Percentiles rank a stretch among this genome's conserved stretches.
Evolutionary conservation across 768 basidiomycete species (phyloP).

Genomic region (Naganishia onofrii): DNA sequence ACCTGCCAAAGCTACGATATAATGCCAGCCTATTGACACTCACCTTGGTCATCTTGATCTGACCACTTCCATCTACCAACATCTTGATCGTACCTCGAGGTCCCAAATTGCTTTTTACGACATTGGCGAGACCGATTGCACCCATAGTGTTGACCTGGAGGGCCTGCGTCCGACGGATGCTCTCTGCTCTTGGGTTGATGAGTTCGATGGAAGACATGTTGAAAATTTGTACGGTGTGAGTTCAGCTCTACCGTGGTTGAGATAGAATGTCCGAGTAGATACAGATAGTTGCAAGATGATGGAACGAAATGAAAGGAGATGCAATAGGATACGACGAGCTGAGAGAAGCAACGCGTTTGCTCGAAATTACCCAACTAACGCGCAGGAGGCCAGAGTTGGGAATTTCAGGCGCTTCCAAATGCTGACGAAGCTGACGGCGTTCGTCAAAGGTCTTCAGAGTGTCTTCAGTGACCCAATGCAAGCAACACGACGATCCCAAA

Average conservation of each 20-base stretch:
- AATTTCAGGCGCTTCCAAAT: no score
- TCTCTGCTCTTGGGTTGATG: slow-evolving; percentile 95
- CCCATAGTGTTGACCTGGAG: slow-evolving; percentile 74
- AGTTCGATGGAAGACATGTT: slow-evolving; percentile 64
- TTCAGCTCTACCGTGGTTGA: neutral
- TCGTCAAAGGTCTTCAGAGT: no score
- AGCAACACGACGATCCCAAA: no score
- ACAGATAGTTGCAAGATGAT: slow-evolving; percentile 1
- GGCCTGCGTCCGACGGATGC: slow-evolving; percentile 81
- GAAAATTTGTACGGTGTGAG: neutral
- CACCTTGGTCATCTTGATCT: slow-evolving; percentile 98
- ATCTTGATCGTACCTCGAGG: slow-evolving; percentile 98
- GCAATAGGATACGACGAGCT: neutral
- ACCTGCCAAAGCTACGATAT: no score
- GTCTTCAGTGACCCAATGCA: no score
- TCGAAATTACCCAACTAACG: slow-evolving; percentile 1
- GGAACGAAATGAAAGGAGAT: neutral
- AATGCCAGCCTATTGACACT: no score
- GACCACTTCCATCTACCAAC: slow-evolving; percentile 96
- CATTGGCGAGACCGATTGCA: slow-evolving; percentile 93
- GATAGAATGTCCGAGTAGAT: neutral
- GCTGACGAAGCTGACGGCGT: no score
- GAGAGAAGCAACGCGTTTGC: neutral
- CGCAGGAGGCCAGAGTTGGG: slow-evolving; percentile 1
- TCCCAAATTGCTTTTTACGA: slow-evolving; percentile 97